Conservation (phyloP, 2,329 filamentous ascomycete species). For the Alternaria metachromatica region DNA sequence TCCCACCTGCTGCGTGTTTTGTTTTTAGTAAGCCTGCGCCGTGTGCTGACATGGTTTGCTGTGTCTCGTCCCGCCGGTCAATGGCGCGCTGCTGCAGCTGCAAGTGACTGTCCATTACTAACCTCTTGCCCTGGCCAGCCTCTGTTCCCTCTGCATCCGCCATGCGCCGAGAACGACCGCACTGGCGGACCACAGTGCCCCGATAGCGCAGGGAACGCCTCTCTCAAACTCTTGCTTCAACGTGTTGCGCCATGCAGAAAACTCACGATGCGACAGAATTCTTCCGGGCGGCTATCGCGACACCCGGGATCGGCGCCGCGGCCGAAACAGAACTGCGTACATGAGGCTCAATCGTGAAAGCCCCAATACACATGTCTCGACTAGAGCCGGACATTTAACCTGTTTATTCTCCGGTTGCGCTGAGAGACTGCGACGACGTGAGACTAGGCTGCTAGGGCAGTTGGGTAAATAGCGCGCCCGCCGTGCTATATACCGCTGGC, state of each 20-base stretch:
- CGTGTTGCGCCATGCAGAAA: not conserved
- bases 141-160: conserved; percentile 2
- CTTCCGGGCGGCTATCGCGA: conserved; percentile 30
- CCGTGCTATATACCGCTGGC: not conserved
- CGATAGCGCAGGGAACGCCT: not conserved
- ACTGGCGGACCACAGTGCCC: conserved; percentile 7
- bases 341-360: conserved; percentile 23
- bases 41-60: conserved; percentile 2
- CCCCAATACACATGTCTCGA: conserved; percentile 4
- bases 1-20: not conserved
- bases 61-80: not conserved
- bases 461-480: conserved; percentile 11
- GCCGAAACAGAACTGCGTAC: conserved; percentile 28
- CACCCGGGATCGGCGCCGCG: conserved; percentile 31
- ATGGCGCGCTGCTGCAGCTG: not conserved
- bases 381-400: conserved; percentile 28
- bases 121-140: conserved; percentile 9
- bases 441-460: conserved; percentile 8
- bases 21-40: conserved; percentile 7
- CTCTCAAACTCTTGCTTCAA: conserved; percentile 5
- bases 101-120: conserved; percentile 16
- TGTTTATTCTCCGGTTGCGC: conserved; percentile 20
- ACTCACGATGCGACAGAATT: conserved; percentile 19
- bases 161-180: conserved; percentile 15
- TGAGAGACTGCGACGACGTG: conserved; percentile 7